Evolutionary conservation across 768 basidiomycete genomes (phyloP).

Genomic region (Cytidiella melzeri): DNA sequence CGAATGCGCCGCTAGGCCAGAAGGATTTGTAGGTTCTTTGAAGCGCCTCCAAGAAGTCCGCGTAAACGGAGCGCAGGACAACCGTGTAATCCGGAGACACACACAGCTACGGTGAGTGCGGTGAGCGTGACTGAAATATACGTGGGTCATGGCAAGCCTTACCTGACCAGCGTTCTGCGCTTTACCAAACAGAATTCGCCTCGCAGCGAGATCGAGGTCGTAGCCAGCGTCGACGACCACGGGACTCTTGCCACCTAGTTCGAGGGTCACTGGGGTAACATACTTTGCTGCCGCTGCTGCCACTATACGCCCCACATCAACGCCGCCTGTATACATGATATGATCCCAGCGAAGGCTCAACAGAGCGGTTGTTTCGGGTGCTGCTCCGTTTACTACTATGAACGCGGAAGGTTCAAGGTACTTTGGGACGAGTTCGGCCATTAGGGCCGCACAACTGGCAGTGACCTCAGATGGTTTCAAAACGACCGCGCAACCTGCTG

Average conservation of each 20-base stretch:
- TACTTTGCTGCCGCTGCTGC: constrained; percentile 38
- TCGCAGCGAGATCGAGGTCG: constrained; percentile 48
- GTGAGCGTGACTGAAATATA: background rate
- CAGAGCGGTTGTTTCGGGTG: constrained; percentile 31
- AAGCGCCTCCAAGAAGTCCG: constrained; percentile 40
- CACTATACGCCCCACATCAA: constrained; percentile 32
- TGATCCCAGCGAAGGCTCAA: constrained; percentile 36
- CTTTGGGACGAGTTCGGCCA: constrained; percentile 50
- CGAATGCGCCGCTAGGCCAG: constrained; percentile 48
- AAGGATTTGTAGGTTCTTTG: constrained; percentile 39
- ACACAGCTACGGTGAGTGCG: constrained; percentile 27
- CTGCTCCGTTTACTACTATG: constrained; percentile 44
- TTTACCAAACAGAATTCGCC: constrained; percentile 65
- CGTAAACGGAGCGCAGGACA: constrained; percentile 35
- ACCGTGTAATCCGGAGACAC: constrained; percentile 42
- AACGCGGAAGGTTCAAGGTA: constrained; percentile 49
- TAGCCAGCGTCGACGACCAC: constrained; percentile 39
- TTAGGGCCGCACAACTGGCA: constrained; percentile 40
- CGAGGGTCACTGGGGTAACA: constrained; percentile 38
- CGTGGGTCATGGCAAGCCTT: background rate
- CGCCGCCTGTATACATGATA: constrained; percentile 30
- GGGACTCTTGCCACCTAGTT: constrained; percentile 39
- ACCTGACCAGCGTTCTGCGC: constrained; percentile 60
- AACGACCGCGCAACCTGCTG: constrained; percentile 64
- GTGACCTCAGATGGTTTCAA: constrained; percentile 64